phyloP scores from a whole-genome alignment of 805 yeast genomes.

The Pichia manshurica region DNA sequence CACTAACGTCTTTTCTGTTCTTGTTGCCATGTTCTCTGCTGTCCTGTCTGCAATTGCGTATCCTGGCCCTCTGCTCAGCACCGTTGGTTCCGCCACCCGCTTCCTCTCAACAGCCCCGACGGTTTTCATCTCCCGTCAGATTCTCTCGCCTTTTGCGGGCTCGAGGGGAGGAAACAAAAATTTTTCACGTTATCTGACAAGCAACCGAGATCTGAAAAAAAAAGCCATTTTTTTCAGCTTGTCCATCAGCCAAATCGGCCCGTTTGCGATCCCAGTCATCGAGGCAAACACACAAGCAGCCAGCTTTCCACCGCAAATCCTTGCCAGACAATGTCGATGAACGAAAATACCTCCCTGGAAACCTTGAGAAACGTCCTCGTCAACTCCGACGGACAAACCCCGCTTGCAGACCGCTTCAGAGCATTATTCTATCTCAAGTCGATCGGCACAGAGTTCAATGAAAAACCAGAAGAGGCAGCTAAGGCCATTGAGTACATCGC shows the following conservation, averaged over 20 bases:
- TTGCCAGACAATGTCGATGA: slow-evolving; percentile 14
- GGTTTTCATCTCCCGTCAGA: no score
- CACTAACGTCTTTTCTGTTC: slow-evolving; percentile 37
- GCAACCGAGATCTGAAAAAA: no score
- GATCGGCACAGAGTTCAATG: slow-evolving; percentile 67
- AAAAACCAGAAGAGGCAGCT: slow-evolving; percentile 48
- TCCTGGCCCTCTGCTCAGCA: no score
- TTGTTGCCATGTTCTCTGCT: background rate
- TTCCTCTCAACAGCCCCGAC: no score
- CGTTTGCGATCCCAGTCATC: background rate
- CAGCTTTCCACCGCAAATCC: background rate
- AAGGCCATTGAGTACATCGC: slow-evolving; percentile 77
- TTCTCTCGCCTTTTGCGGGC: no score
- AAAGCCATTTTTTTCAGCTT: no score
- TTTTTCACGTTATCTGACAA: no score
- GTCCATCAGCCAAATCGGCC: no score
- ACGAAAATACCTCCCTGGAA: slow-evolving; percentile 41
- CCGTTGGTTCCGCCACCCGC: no score
- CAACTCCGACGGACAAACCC: slow-evolving; percentile 60
- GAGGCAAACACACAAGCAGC: background rate
- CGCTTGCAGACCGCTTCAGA: slow-evolving; percentile 83
- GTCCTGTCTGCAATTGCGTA: no score
- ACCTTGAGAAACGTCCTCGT: slow-evolving; percentile 65
- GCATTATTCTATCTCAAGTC: slow-evolving; percentile 89
- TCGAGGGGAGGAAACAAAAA: no score